These are phyloP conservation scores for Dendrocalamus sinicus DNA, from an alignment of 176 grass and related monocot species.

Conservation along the genomic window DNA sequence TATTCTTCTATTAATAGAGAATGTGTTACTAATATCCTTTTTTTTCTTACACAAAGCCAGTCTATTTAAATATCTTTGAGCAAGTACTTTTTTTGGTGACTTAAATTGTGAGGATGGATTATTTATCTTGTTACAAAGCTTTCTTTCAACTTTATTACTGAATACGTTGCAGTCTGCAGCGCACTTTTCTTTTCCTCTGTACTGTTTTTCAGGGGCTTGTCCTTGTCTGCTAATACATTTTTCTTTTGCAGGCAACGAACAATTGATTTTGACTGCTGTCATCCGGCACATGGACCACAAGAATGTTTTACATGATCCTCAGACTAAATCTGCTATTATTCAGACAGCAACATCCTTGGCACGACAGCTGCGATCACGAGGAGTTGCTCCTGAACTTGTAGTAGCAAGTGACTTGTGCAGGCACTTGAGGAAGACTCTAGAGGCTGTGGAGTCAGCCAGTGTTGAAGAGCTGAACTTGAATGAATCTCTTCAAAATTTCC, in stretches of 20 bases:
- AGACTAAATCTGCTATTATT: constrained; percentile 90
- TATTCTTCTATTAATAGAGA: not conserved
- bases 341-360: constrained; percentile 76
- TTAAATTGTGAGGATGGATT: not conserved
- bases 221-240: constrained; percentile 22
- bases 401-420: constrained; percentile 85
- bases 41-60: not conserved
- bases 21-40: constrained; percentile 22
- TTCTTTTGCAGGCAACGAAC: constrained; percentile 70
- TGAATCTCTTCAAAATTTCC: constrained; percentile 84
- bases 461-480: constrained; percentile 84
- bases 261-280: constrained; percentile 75
- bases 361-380: constrained; percentile 69
- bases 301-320: constrained; percentile 63
- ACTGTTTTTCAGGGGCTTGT: not conserved
- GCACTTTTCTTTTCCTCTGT: constrained; percentile 16
- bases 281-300: constrained; percentile 94
- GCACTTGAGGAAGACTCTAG: constrained; percentile 93
- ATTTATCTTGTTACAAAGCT: constrained; percentile 28
- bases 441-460: constrained; percentile 69
- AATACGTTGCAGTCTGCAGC: constrained; percentile 1
- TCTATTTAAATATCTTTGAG: constrained; percentile 14
- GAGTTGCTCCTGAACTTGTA: constrained; percentile 66
- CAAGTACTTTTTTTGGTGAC: not conserved
- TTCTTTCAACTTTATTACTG: not conserved